Evolutionary conservation across 345 rosid species (phyloP).

Genomic region (Combretum micranthum): DNA sequence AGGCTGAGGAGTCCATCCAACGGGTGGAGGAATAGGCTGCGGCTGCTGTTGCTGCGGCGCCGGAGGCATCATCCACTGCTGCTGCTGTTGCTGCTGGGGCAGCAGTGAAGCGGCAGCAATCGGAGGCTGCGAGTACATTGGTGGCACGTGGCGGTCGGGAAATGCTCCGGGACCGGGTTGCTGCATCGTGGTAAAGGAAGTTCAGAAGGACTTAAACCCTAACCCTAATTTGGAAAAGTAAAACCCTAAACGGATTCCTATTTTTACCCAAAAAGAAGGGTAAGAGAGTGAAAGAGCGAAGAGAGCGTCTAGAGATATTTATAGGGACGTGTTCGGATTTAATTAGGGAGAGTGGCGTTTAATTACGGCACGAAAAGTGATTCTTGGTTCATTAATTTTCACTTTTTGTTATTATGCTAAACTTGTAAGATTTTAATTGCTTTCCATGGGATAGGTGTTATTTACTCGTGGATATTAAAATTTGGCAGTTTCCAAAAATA

Average conservation of each 20-base stretch:
- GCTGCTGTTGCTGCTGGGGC: constrained; percentile 33
- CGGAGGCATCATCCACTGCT: constrained; percentile 57
- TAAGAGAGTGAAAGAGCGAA: not conserved
- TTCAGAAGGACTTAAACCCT: constrained; percentile 1
- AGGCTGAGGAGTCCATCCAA: constrained; percentile 75
- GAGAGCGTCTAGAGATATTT: not conserved
- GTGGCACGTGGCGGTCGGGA: constrained; percentile 13
- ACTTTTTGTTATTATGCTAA: too few species aligned
- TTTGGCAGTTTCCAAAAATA: too few species aligned
- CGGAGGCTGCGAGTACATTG: constrained; percentile 20
- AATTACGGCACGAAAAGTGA: too few species aligned
- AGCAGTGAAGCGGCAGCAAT: constrained; percentile 34
- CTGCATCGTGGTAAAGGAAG: constrained; percentile 55
- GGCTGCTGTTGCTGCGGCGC: constrained; percentile 44
- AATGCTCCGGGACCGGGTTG: constrained; percentile 57
- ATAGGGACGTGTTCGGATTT: not conserved
- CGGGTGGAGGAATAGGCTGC: constrained; percentile 61
- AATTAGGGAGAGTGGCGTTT: constrained; percentile 6
- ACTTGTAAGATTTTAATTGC: too few species aligned
- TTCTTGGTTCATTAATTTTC: too few species aligned
- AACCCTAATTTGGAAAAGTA: constrained; percentile 1
- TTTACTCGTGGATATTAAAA: too few species aligned
- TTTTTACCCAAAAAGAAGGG: not conserved
- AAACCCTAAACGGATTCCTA: not conserved
- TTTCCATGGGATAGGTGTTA: too few species aligned